These are phyloP conservation scores for Solanum aculeatissimum DNA, from an alignment of 305 asterid species.

Conservation along the genomic window DNA sequence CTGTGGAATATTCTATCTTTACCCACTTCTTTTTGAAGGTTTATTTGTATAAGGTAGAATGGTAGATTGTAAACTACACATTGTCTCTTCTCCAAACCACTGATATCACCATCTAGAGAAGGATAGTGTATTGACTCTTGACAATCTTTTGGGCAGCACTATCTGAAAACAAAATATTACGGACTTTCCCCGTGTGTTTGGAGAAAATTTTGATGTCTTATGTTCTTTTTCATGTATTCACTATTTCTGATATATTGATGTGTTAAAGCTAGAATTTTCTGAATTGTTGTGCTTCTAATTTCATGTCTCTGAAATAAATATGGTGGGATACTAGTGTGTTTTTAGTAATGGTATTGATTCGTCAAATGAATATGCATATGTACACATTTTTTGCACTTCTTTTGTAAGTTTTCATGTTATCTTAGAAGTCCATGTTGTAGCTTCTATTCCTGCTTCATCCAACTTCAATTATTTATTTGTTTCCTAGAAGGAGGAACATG, in stretches of 20 bases:
- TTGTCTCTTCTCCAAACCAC: background rate
- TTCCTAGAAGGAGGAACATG: slow-evolving; percentile 37
- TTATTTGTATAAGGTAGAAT: background rate
- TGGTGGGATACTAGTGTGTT: background rate
- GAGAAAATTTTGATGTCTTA: background rate
- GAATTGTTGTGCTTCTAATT: background rate
- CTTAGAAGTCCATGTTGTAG: background rate
- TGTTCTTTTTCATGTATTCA: background rate
- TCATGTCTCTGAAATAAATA: background rate
- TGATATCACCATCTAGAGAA: background rate
- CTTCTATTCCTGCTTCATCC: background rate
- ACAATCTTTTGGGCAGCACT: background rate
- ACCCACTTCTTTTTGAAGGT: background rate
- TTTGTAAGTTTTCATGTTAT: background rate
- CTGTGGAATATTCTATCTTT: background rate
- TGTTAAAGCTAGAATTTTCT: background rate
- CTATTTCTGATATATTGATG: background rate
- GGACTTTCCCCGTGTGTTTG: background rate
- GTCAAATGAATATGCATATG: background rate
- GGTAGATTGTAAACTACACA: background rate
- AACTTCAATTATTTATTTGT: background rate
- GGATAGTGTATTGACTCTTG: background rate
- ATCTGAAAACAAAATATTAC: background rate
- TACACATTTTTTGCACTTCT: background rate
- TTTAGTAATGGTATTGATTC: background rate